Evolutionary conservation across 2,329 filamentous ascomycete species (phyloP).

Genomic region (Pseudocercospora fuligena): DNA sequence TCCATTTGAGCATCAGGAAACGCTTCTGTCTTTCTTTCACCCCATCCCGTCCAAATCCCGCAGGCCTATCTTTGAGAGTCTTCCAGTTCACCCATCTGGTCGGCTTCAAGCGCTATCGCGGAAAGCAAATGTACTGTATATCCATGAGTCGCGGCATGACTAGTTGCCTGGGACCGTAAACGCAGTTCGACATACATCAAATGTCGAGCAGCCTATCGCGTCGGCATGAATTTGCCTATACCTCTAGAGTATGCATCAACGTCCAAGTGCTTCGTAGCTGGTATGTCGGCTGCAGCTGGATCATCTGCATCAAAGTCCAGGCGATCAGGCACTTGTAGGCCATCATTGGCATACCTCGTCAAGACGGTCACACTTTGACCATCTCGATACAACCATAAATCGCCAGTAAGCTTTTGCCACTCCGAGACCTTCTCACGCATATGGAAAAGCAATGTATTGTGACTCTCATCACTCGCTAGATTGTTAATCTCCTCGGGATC

Average conservation of each 20-base stretch:
- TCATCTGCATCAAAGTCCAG: constrained; percentile 33
- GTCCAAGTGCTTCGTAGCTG: constrained; percentile 18
- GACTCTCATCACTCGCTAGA: constrained; percentile 44
- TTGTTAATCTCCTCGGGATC: constrained; percentile 56
- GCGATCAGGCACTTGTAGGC: constrained; percentile 32
- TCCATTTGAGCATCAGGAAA: neutral
- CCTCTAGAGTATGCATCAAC: constrained; percentile 20
- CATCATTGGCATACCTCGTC: constrained; percentile 27
- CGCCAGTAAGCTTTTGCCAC: constrained; percentile 43
- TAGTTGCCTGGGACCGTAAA: neutral
- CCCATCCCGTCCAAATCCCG: neutral
- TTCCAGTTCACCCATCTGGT: neutral
- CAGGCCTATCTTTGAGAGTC: neutral
- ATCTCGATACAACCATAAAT: constrained; percentile 43
- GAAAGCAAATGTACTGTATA: neutral
- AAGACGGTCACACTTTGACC: constrained; percentile 29
- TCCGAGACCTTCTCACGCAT: constrained; percentile 42
- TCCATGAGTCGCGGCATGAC: neutral
- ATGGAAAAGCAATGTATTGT: constrained; percentile 40
- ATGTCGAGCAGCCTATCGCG: neutral
- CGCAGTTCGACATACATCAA: neutral
- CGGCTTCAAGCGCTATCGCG: neutral
- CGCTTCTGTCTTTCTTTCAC: neutral
- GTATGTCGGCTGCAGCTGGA: constrained; percentile 9
- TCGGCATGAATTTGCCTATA: constrained; percentile 14